Conservation (phyloP, 352 stramenopile species). For the Globisporangium irregulare region DNA sequence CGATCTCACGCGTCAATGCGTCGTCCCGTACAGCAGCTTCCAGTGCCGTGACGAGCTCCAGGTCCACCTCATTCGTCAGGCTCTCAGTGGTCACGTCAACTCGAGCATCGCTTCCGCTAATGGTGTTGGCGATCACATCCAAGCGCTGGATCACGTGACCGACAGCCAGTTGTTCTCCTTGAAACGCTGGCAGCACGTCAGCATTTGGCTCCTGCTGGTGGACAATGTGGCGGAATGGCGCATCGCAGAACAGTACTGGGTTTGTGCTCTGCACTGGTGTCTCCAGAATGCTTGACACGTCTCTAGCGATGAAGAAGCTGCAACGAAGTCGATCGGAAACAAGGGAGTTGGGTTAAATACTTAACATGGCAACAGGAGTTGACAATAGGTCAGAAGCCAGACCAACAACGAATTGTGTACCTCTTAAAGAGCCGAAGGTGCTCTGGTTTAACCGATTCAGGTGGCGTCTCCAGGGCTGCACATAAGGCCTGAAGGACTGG, state of each 20-base stretch:
- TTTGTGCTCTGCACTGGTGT: neutral
- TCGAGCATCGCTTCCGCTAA: conserved; percentile 6
- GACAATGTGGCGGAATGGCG: conserved; percentile 8
- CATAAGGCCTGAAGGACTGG: conserved; percentile 27
- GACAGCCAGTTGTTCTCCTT: neutral
- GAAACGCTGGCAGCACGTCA: neutral
- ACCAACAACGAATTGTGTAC: conserved; percentile 13
- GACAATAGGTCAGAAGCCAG: neutral
- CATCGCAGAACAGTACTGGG: neutral
- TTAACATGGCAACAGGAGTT: neutral
- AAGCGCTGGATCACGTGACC: conserved; percentile 2
- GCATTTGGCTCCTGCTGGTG: neutral
- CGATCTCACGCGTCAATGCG: conserved; percentile 3
- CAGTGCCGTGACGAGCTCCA: conserved; percentile 22
- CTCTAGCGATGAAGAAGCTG: neutral
- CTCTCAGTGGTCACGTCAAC: conserved; percentile 14
- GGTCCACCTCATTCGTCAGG: conserved; percentile 14
- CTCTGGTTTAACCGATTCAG: conserved; percentile 22
- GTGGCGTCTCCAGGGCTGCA: conserved; percentile 19
- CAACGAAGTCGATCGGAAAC: neutral
- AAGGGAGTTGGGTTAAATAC: neutral
- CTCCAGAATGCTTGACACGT: neutral
- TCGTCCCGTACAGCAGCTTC: conserved; percentile 26
- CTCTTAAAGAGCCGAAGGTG: conserved; percentile 49
- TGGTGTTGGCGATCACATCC: conserved; percentile 16